Conservation (phyloP, 768 basidiomycete genomes). For the Tulasnella sp. region DNA sequence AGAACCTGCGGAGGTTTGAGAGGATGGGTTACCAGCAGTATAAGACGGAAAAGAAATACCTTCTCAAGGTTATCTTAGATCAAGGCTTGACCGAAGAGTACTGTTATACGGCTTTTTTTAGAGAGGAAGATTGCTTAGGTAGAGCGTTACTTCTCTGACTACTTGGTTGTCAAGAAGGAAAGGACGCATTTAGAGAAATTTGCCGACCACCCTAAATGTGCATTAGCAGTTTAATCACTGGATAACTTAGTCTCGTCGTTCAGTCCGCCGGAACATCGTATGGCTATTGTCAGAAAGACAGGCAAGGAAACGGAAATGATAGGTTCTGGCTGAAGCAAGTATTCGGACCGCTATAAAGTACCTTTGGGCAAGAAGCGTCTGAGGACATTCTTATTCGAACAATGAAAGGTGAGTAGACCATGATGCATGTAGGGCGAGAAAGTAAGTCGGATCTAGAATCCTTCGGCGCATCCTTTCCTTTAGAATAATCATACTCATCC, state of each 20-base stretch:
- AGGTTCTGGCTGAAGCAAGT: conserved; percentile 51
- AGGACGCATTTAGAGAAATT: no score
- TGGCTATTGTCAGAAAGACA: conserved; percentile 60
- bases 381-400: not conserved
- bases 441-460: not conserved
- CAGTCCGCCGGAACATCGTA: conserved; percentile 46
- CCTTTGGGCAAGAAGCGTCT: not conserved
- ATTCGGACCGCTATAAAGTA: not conserved
- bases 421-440: not conserved
- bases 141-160: not conserved
- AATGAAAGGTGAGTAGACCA: not conserved
- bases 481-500: not conserved
- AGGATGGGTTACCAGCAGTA: not conserved
- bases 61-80: not conserved
- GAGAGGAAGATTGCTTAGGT: not conserved
- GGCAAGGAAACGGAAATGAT: conserved; percentile 70
- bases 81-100: not conserved
- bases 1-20: not conserved
- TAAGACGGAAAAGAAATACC: not conserved
- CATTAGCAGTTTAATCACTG: no score
- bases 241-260: conserved; percentile 74
- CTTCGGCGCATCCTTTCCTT: no score
- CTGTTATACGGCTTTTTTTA: not conserved
- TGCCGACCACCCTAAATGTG: no score
- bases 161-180: no score